phyloP scores from a whole-genome alignment of 352 stramenopile genomes.

The Phytophthora citricola region DNA sequence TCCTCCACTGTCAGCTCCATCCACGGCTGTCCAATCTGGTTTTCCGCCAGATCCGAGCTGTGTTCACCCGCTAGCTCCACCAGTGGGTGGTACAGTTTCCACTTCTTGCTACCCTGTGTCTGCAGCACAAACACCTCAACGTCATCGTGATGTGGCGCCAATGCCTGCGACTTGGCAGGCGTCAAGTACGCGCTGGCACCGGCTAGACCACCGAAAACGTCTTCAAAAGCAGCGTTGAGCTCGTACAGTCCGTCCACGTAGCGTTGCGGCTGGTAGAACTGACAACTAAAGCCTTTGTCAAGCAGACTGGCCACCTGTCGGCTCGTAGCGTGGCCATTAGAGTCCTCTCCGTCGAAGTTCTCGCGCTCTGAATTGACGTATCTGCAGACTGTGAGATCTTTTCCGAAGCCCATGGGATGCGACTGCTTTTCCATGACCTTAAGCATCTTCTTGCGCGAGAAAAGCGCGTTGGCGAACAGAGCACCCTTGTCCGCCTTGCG shows the following conservation, averaged over 20 bases:
- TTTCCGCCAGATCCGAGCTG: conserved; percentile 69
- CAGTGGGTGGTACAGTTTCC: conserved; percentile 86
- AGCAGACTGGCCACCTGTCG: conserved; percentile 69
- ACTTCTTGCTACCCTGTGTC: conserved; percentile 88
- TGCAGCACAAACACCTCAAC: conserved; percentile 90
- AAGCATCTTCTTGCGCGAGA: conserved; percentile 75
- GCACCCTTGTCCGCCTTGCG: conserved; percentile 53
- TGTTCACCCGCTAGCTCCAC: conserved; percentile 80
- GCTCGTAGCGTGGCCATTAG: conserved; percentile 52
- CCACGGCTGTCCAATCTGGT: conserved; percentile 78
- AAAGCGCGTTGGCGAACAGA: conserved; percentile 67
- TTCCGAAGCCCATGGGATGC: conserved; percentile 53
- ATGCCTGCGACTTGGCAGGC: conserved; percentile 74
- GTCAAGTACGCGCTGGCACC: conserved; percentile 86
- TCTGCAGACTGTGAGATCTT: conserved; percentile 79
- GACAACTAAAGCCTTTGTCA: conserved; percentile 80
- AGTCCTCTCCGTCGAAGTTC: conserved; percentile 72
- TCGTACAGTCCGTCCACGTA: conserved; percentile 78
- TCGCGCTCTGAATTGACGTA: conserved; percentile 73
- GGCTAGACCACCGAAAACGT: conserved; percentile 76
- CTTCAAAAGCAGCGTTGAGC: conserved; percentile 84
- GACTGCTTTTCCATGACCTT: conserved; percentile 64
- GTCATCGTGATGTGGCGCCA: conserved; percentile 88
- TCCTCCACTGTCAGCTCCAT: conserved; percentile 87
- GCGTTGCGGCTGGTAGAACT: conserved; percentile 91